Evolutionary conservation across 2,329 filamentous ascomycete species (phyloP).

Genomic region (Ophiostoma angusticollis): DNA sequence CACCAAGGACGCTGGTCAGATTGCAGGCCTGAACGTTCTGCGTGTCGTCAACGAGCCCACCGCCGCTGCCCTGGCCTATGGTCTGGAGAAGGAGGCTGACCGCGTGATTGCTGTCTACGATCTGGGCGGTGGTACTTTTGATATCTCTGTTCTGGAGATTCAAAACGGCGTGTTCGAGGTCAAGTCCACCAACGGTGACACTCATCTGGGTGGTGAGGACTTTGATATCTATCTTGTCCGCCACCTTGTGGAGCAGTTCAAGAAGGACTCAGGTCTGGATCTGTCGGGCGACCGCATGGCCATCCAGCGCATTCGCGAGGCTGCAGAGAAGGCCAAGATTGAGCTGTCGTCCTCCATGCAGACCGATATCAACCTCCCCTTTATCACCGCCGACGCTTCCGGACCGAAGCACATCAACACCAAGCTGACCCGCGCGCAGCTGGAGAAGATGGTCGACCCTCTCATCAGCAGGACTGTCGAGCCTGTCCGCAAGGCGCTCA

Average conservation of each 20-base stretch:
- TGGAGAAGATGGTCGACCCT: conserved; percentile 98
- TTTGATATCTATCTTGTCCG: conserved; percentile 97
- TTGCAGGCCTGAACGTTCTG: conserved; percentile 93
- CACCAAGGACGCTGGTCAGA: conserved; percentile 96
- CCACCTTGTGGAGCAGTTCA: conserved; percentile 90
- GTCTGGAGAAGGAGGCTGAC: conserved; percentile 95
- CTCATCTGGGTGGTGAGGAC: conserved; percentile 94
- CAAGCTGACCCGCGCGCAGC: conserved; percentile 95
- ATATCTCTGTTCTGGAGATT: conserved; percentile 95
- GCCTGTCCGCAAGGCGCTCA: conserved; percentile 92
- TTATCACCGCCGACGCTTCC: conserved; percentile 92
- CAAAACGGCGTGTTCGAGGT: conserved; percentile 99
- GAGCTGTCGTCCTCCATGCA: conserved; percentile 90
- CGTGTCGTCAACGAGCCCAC: conserved; percentile 99
- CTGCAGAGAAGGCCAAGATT: conserved; percentile 98
- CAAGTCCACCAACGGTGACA: conserved; percentile 96
- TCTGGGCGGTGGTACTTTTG: conserved; percentile 96
- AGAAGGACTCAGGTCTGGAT: conserved; percentile 83
- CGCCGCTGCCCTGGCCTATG: conserved; percentile 92
- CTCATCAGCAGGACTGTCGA: conserved; percentile 95
- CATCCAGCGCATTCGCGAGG: conserved; percentile 97
- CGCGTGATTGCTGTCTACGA: conserved; percentile 92
- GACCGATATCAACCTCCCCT: conserved; percentile 96
- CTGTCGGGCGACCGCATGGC: conserved; percentile 90
- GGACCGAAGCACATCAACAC: conserved; percentile 99